These are phyloP conservation scores for Phanerochaete sordida DNA, from an alignment of 768 basidiomycete species.

Conservation along the genomic window DNA sequence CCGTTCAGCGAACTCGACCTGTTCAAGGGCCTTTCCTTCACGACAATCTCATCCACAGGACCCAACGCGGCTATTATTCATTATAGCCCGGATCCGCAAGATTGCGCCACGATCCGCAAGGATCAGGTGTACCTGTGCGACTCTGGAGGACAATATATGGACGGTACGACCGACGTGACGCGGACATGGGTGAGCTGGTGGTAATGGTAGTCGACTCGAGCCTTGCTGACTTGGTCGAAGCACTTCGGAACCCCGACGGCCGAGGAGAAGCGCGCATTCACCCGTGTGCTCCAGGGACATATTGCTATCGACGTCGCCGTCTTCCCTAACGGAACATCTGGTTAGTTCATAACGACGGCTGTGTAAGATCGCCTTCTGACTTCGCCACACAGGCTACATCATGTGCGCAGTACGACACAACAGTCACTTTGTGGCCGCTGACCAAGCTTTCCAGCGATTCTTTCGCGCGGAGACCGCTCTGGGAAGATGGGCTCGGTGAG, in stretches of 20 bases:
- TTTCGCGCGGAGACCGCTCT: slow-evolving; percentile 73
- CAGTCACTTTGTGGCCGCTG: background rate
- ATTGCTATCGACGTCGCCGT: slow-evolving; percentile 84
- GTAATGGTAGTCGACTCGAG: too few species aligned
- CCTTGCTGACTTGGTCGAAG: slow-evolving; percentile 30
- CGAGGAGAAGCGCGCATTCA: slow-evolving; percentile 86
- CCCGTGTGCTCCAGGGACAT: slow-evolving; percentile 87
- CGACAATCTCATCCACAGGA: slow-evolving; percentile 90
- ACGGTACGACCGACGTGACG: slow-evolving; percentile 95
- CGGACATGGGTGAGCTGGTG: slow-evolving; percentile 66
- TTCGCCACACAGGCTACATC: slow-evolving; percentile 40
- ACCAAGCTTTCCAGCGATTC: slow-evolving; percentile 53
- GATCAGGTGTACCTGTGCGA: slow-evolving; percentile 85
- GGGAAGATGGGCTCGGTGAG: slow-evolving; percentile 85
- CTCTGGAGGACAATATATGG: slow-evolving; percentile 87
- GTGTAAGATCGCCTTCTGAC: background rate
- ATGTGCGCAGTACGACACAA: slow-evolving; percentile 46
- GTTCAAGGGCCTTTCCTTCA: slow-evolving; percentile 88
- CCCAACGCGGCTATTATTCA: slow-evolving; percentile 96
- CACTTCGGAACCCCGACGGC: slow-evolving; percentile 86
- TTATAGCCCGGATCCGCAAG: slow-evolving; percentile 74
- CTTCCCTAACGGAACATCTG: slow-evolving; percentile 80
- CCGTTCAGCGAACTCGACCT: slow-evolving; percentile 60
- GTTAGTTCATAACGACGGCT: too few species aligned
- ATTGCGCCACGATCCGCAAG: slow-evolving; percentile 71